Percentiles rank a stretch among this genome's conserved stretches.
Conservation (phyloP, 164 flowering plant species). For the Liquidambar formosana region DNA sequence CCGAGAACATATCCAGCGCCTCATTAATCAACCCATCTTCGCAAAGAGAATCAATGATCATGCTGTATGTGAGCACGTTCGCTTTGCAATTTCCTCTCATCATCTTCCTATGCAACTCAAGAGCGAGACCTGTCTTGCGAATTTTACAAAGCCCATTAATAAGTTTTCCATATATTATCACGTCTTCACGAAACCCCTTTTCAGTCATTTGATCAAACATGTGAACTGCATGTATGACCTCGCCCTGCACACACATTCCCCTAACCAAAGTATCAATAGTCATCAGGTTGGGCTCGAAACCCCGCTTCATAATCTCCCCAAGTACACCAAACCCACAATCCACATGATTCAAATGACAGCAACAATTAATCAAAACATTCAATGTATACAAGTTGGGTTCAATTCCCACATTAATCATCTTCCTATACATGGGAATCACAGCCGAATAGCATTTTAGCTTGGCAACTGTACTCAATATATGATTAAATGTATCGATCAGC, state of each 20-base stretch:
- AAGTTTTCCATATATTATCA: background rate
- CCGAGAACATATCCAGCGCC: constrained; percentile 6
- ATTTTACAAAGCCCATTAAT: constrained; percentile 3
- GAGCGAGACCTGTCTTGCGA: constrained; percentile 3
- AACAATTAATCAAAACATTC: constrained; percentile 1
- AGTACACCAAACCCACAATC: constrained; percentile 3
- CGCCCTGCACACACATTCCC: background rate
- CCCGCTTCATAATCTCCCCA: constrained; percentile 1
- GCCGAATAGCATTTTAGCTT: background rate
- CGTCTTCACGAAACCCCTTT: background rate
- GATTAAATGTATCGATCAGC: background rate
- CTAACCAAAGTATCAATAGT: background rate
- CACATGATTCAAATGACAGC: background rate
- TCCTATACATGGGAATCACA: background rate
- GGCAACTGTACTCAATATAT: background rate
- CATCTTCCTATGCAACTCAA: constrained; percentile 15
- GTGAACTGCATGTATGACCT: background rate
- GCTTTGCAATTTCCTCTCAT: constrained; percentile 7
- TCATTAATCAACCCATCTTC: constrained; percentile 7
- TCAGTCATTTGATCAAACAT: constrained; percentile 8
- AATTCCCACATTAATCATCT: background rate
- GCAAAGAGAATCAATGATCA: constrained; percentile 14
- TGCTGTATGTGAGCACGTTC: background rate
- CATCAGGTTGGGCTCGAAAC: background rate
- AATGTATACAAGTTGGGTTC: background rate